Evolutionary conservation across 768 basidiomycete species (phyloP), one percentile per base, ranked within the genome.

Genomic region (Jaapia argillacea): DNA sequence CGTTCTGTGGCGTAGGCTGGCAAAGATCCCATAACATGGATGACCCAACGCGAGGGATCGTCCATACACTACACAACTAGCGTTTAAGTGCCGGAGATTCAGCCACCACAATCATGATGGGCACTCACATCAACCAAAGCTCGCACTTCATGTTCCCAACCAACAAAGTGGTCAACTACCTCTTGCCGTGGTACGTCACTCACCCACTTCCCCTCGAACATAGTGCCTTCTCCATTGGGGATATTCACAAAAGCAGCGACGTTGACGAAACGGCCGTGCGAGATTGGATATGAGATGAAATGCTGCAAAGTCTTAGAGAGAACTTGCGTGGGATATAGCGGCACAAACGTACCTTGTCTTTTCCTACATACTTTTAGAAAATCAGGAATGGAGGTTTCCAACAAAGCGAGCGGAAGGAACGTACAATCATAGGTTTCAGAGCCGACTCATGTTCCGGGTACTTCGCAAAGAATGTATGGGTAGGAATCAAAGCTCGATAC

Each of bases 241-340:
- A 50, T 37, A 5, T 56, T 52, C 4, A 49, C 46, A 38, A 53
- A 57, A 0, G 49, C 54, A 39, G 53, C 47, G 25, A 49, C 50
- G 41, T 59, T 59, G 41, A 59, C 42, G 22, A 46, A 46, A 20
- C 46, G 41, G 13, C 54, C 55, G 21, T 51, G 47, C 5, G 58
- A 56, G 28, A 58, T 51, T 0, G 56, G 54, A 40, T 58, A 59
- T 1, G 54, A 48, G 38, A 58, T 51, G 38, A 59, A 44, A 35
- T 58, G 56, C 58, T 59, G 16, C 13, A 18, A 4, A 21, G 27
- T 36, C 6, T 16, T n/a, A 14, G 22, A 10, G 10, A 41, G 12
- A 12, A 21, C 16, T 6, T 5, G n/a, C n/a, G n/a, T n/a, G n/a
- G n/a, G 37, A 6, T 10, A 38, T 6, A 38, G 21, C 10, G 37